Base-by-base conservation (phyloP, 2,329 filamentous ascomycete genomes). In the Geoglossum cookeanum region DNA sequence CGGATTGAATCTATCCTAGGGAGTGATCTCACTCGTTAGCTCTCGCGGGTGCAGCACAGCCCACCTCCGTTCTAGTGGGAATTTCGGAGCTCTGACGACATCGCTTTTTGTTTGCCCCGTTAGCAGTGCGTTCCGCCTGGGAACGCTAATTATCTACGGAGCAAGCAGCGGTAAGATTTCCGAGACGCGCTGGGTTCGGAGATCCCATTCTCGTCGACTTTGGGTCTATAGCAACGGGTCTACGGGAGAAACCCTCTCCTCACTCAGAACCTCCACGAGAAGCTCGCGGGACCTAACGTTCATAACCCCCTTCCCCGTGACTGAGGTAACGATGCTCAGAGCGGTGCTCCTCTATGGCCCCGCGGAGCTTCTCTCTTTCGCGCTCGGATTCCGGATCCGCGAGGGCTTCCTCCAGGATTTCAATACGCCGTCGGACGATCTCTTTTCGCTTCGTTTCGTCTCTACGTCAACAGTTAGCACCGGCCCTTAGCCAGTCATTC, bases 31-130 rank as follows among this genome's bases (percentile, higher is more conserved):
- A 1, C 13, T 15, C 4, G n/a, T 4, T 4, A 4, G 9, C n/a
- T 42, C 13, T 3, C n/a, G 39, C 4, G 39, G 39, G 13, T 13
- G 13, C 11, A 42, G 4, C 11, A 52, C 11, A 13, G 4, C 22
- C 48, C 48, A 52, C 32, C 48, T 30, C 11, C 48, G 5, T 13
- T 35, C 27, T 4, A n/a, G 48, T 22, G 73, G 73, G 61, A 75
- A 64, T 22, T 69, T 67, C 15, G 63, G 65, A 4, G 68, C 63
- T 1, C 73, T 71, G 2, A 76, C 61, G 4, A 75, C 71, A 49
- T 75, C 72, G 56, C 68, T 66, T 22, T 73, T 66, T 57, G 72
- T 68, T 58, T 72, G 69, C 15, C 73, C 73, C 42, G 75, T 55
- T 66, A 69, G 73, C 8, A 75, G 42, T 17, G 62, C 59, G 42